Conservation (phyloP, 176 grass and related monocot genomes). For the Thinopyrum elongatum region DNA sequence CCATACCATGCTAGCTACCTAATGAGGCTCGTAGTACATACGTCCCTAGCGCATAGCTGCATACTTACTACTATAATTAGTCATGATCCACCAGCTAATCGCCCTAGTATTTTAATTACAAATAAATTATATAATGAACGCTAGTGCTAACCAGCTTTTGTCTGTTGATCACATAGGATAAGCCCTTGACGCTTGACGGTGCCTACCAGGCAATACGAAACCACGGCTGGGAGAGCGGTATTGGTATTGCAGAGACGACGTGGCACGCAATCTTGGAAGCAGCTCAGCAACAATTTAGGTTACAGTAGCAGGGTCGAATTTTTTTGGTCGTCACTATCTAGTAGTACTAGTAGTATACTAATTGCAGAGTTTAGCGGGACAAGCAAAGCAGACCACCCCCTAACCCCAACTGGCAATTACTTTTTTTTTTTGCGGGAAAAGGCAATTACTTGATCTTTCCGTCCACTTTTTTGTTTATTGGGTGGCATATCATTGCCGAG, state of each 20-base stretch:
- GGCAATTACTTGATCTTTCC: too few relatives aligned
- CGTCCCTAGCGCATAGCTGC: background rate
- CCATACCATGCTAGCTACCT: background rate
- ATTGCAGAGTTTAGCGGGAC: background rate
- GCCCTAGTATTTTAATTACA: background rate
- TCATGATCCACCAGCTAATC: background rate
- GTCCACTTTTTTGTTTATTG: too few relatives aligned
- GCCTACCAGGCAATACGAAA: background rate
- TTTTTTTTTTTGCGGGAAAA: too few relatives aligned
- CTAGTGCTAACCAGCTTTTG: background rate
- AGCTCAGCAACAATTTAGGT: background rate
- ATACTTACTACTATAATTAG: background rate
- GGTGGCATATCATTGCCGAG: too few relatives aligned
- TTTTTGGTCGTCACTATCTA: background rate
- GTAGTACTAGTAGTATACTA: too few relatives aligned
- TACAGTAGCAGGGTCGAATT: background rate
- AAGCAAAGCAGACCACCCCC: background rate
- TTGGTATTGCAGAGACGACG: background rate
- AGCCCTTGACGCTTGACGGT: background rate
- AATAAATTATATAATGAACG: background rate
- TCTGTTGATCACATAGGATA: background rate
- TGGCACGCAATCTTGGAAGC: background rate
- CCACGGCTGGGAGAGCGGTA: constrained; percentile 12
- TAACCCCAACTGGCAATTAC: too few relatives aligned
- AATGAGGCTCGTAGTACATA: background rate